Evolutionary conservation across 192 early-diverging fungal species (phyloP).

Genomic region (Phlyctochytrium arcticum): DNA sequence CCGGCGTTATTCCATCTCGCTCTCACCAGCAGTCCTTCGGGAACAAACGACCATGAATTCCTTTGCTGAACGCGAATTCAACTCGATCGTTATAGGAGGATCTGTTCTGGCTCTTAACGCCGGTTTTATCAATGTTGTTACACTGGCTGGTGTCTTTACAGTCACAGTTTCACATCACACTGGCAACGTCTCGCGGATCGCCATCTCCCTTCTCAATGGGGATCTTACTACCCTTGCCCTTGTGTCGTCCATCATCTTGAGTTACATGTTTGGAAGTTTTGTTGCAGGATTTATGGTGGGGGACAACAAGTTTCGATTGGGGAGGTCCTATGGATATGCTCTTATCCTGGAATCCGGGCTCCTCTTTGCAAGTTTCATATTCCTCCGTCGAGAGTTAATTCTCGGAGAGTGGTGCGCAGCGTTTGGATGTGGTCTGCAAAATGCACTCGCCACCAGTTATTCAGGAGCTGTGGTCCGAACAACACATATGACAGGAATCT

Average conservation of each 20-base stretch:
- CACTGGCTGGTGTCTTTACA: slow-evolving; percentile 49
- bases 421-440: slow-evolving; percentile 55
- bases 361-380: slow-evolving; percentile 43
- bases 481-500: slow-evolving; percentile 58
- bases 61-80: slow-evolving; percentile 48
- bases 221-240: slow-evolving; percentile 43
- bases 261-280: slow-evolving; percentile 52
- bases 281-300: slow-evolving; percentile 51
- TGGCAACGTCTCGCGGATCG: slow-evolving; percentile 48
- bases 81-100: slow-evolving; percentile 50
- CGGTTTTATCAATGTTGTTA: slow-evolving; percentile 61
- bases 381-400: slow-evolving; percentile 39
- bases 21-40: no score
- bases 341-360: slow-evolving; percentile 41
- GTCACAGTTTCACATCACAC: slow-evolving; percentile 46
- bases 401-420: slow-evolving; percentile 56
- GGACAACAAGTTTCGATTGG: slow-evolving; percentile 54
- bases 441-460: slow-evolving; percentile 53
- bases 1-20: no score
- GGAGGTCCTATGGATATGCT: slow-evolving; percentile 40
- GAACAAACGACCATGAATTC: slow-evolving; percentile 45
- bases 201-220: slow-evolving; percentile 38
- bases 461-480: slow-evolving; percentile 52
- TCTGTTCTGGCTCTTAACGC: slow-evolving; percentile 48
- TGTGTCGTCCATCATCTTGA: slow-evolving; percentile 41